Evolutionary conservation across 2,329 filamentous ascomycete species (phyloP).

Genomic region (Xylariaceae sp.): DNA sequence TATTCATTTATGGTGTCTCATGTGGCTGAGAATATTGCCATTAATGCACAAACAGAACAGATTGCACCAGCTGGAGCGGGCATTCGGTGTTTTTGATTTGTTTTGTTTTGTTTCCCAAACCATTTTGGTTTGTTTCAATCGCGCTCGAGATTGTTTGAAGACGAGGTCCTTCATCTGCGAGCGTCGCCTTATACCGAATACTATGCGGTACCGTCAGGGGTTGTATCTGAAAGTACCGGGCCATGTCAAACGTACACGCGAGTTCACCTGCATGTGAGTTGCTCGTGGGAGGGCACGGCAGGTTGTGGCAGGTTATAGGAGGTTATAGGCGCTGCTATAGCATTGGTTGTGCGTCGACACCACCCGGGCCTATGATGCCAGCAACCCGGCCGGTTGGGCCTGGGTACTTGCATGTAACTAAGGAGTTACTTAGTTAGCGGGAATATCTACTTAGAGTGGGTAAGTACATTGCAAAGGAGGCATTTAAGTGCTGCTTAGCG

Average conservation of each 20-base stretch:
- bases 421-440: too few species aligned
- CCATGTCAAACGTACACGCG: background rate
- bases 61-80: constrained; percentile 7
- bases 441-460: background rate
- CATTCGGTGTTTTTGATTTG: constrained; percentile 4
- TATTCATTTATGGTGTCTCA: constrained; percentile 15
- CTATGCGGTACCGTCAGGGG: background rate
- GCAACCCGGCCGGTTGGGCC: background rate
- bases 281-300: background rate
- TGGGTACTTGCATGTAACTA: background rate
- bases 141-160: constrained; percentile 15
- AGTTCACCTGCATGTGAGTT: background rate
- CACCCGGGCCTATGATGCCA: background rate
- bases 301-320: too few species aligned
- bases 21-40: constrained; percentile 18
- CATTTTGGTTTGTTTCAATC: constrained; percentile 9
- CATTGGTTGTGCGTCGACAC: background rate
- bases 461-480: background rate
- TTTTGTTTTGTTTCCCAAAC: background rate
- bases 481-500: background rate
- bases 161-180: constrained; percentile 15
- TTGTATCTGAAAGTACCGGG: background rate
- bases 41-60: constrained; percentile 16
- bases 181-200: too few species aligned
- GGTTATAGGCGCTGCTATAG: too few species aligned